Conservation (phyloP, 2,329 filamentous ascomycete species). For the Epichloe coenophiala region DNA sequence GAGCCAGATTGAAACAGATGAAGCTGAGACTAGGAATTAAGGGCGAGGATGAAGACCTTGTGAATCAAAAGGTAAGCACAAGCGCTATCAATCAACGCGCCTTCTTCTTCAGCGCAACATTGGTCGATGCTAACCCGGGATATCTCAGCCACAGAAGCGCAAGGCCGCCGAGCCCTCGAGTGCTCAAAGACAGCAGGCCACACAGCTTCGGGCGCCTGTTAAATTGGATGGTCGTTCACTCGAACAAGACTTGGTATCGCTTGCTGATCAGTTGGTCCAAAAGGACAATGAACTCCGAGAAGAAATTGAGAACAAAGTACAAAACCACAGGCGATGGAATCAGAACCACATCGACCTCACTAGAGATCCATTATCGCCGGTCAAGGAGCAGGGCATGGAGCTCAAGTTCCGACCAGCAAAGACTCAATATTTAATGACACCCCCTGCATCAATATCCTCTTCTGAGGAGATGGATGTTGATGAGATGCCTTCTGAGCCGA, state of each 20-base stretch:
- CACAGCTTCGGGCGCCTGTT: constrained; percentile 55
- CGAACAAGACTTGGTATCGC: constrained; percentile 64
- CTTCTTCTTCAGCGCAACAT: constrained; percentile 12
- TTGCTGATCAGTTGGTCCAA: constrained; percentile 67
- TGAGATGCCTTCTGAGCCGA: constrained; percentile 30
- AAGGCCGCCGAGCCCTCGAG: constrained; percentile 47
- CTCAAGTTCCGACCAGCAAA: constrained; percentile 58
- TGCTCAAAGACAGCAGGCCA: constrained; percentile 46
- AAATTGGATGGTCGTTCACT: constrained; percentile 56
- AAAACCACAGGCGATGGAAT: constrained; percentile 87
- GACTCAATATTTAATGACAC: constrained; percentile 56
- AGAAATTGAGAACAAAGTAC: constrained; percentile 76
- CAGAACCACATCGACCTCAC: constrained; percentile 80
- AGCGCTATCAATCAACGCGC: background rate
- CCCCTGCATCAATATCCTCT: constrained; percentile 44
- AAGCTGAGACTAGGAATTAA: constrained; percentile 85
- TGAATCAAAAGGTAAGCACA: constrained; percentile 73
- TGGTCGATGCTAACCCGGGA: constrained; percentile 22
- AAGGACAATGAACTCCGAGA: constrained; percentile 67
- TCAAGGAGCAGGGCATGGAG: constrained; percentile 49
- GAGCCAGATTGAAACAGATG: constrained; percentile 69
- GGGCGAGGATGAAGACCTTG: constrained; percentile 82
- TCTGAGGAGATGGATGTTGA: constrained; percentile 46
- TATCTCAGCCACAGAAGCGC: constrained; percentile 52
- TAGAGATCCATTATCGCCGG: constrained; percentile 68